A percentile compares a stretch with the other conserved stretches of the same genome.
phyloP scores from a whole-genome alignment of 2,329 filamentous ascomycete species.

The Aspergillus flavus region DNA sequence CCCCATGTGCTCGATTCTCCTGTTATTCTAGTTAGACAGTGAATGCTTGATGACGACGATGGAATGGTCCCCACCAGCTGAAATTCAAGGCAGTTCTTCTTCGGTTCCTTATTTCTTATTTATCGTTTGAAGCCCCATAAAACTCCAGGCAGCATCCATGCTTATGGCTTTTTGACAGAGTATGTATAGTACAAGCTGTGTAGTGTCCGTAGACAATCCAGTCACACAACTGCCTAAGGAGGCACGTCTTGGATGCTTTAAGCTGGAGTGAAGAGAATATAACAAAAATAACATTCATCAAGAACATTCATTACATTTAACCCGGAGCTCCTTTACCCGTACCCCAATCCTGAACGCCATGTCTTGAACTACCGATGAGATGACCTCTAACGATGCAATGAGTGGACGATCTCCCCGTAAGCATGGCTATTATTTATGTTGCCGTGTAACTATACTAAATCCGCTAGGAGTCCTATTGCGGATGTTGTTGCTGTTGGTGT shows the following conservation, averaged over 20 bases:
- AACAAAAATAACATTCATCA: neutral
- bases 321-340: neutral
- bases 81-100: neutral
- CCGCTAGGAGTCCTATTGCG: conserved; percentile 7
- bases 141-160: neutral
- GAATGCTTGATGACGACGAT: neutral
- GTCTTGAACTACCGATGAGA: conserved; percentile 1
- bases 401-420: neutral
- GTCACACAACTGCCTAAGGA: neutral
- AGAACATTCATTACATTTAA: neutral
- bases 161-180: neutral
- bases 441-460: conserved; percentile 5
- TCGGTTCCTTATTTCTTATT: neutral
- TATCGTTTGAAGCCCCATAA: neutral
- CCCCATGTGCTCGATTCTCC: neutral
- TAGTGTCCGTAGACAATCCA: neutral
- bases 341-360: conserved; percentile 3
- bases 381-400: neutral
- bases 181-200: neutral
- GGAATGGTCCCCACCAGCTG: neutral
- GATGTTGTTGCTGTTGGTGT: conserved; percentile 19
- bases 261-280: neutral
- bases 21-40: neutral
- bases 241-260: neutral
- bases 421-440: conserved; percentile 9